Percentiles rank a stretch among this genome's conserved stretches.
Conservation (phyloP, 345 rosid genomes). For the Streptanthus diversifolius region DNA sequence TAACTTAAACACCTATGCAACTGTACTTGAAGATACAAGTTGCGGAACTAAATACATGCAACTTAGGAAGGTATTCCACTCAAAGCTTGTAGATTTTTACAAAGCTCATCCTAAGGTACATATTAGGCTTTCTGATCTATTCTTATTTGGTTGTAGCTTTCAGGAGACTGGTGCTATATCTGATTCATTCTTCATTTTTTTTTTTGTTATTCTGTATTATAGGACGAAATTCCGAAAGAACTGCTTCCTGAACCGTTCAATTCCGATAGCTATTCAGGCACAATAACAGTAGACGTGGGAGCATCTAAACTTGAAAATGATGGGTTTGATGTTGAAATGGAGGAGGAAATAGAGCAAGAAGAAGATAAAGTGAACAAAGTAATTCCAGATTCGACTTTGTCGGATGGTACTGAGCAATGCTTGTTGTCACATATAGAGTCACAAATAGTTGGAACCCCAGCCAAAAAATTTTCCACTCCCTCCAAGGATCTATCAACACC, state of each 20-base stretch:
- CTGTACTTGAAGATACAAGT: slow-evolving; percentile 39
- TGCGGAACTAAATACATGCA: slow-evolving; percentile 43
- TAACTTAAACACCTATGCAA: slow-evolving; percentile 43
- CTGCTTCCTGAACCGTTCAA: slow-evolving; percentile 81
- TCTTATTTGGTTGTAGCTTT: neutral
- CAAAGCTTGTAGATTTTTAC: slow-evolving; percentile 52
- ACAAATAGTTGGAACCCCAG: slow-evolving; percentile 23
- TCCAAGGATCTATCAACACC: slow-evolving; percentile 48
- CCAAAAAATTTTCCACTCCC: slow-evolving; percentile 30
- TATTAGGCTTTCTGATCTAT: neutral
- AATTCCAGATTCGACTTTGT: slow-evolving; percentile 5
- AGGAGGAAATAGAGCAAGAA: slow-evolving; percentile 21
- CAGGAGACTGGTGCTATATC: neutral
- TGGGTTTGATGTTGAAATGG: slow-evolving; percentile 19
- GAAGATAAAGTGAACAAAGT: neutral
- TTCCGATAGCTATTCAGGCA: neutral
- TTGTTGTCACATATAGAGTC: slow-evolving; percentile 3
- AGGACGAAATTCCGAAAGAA: slow-evolving; percentile 77
- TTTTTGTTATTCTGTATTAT: slow-evolving; percentile 17
- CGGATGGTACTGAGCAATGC: neutral
- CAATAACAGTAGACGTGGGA: neutral
- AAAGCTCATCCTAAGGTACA: slow-evolving; percentile 70
- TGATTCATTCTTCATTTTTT: neutral
- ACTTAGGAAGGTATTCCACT: slow-evolving; percentile 55
- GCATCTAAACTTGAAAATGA: slow-evolving; percentile 9